Evolutionary conservation across 768 basidiomycete species (phyloP).

Genomic region (Gloeopeniophorella convolvens): DNA sequence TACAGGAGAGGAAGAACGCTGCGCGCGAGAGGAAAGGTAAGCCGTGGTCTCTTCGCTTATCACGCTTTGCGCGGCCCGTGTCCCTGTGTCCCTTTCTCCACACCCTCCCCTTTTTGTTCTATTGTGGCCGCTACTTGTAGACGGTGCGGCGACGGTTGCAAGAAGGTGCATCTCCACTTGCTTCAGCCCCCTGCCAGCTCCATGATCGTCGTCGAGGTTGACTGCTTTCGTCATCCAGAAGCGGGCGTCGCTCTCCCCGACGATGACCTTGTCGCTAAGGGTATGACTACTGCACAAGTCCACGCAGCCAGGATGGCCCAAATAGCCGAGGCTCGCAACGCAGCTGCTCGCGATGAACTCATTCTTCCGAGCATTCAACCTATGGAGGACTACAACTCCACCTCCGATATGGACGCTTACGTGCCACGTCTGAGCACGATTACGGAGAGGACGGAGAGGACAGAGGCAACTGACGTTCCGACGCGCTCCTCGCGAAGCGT

Average conservation of each 20-base stretch:
- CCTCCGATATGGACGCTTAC: slow-evolving; percentile 7
- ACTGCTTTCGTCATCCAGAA: slow-evolving; percentile 22
- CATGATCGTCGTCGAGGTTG: slow-evolving; percentile 23
- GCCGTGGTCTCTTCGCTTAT: slow-evolving; percentile 37
- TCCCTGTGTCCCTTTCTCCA: slow-evolving; percentile 27
- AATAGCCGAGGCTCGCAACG: slow-evolving; percentile 12
- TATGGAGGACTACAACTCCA: slow-evolving; percentile 26
- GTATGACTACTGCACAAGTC: slow-evolving; percentile 14
- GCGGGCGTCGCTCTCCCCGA: slow-evolving; percentile 22
- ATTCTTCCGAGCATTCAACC: slow-evolving; percentile 58
- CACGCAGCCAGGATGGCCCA: slow-evolving; percentile 15
- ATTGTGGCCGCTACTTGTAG: slow-evolving; percentile 21
- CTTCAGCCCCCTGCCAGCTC: slow-evolving; percentile 4
- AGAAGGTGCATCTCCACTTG: slow-evolving; percentile 24
- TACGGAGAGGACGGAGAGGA: slow-evolving; percentile 20
- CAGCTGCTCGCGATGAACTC: slow-evolving; percentile 35
- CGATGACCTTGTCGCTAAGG: slow-evolving; percentile 12
- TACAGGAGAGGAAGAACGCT: slow-evolving; percentile 54
- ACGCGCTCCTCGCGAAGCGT: slow-evolving; percentile 11
- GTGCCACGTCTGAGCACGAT: slow-evolving; percentile 20
- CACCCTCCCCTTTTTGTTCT: slow-evolving; percentile 24
- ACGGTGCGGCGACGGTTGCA: slow-evolving; percentile 15
- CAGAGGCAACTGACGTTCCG: slow-evolving; percentile 7
- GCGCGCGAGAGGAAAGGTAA: slow-evolving; percentile 83
- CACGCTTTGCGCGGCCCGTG: slow-evolving; percentile 20